Base-by-base conservation (phyloP, 257 asterid genomes). In the Przewalskia tangutica region DNA sequence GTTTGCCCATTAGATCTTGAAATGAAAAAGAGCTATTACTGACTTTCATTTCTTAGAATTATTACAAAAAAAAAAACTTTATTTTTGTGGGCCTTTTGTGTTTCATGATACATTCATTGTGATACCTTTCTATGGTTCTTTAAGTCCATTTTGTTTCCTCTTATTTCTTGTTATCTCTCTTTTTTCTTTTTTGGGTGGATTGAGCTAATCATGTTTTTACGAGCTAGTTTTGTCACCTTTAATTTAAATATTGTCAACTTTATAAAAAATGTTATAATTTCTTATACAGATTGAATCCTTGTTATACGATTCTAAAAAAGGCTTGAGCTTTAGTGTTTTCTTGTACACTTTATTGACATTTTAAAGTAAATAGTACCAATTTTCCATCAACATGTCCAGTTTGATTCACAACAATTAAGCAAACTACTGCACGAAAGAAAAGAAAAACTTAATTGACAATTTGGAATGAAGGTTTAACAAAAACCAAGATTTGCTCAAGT, bases 81-180 rank as follows among this genome's bases (percentile, higher is more conserved):
- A 42, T 66, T 23, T 38, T 66, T 18, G 77, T 68, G 55, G 77
- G 8, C 10, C 77, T 68, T 68, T 42, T n/a, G 32, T n/a, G 77
- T 68, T 18, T 10, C 55, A n/a, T 68, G n/a, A n/a, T n/a, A 68
- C 12, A 68, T 68, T 68, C 55, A 42, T 42, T 68, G n/a, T 68
- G 77, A 68, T 68, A 42, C 77, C 77, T 42, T 68, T 68, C 55
- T 68, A 68, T 68, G 55, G n/a, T 68, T 68, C 55, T 68, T 10
- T 1, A 9, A 68, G 2, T 68, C 77, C 55, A 68, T n/a, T 46
- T 8, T 10, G n/a, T n/a, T n/a, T n/a, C n/a, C n/a, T n/a, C n/a
- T n/a, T n/a, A n/a, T n/a, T n/a, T n/a, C n/a, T n/a, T n/a, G n/a
- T n/a, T n/a, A n/a, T n/a, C n/a, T n/a, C n/a, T n/a, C n/a, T n/a